These are phyloP conservation scores for Nakataea oryzae DNA, from an alignment of 2,329 filamentous ascomycete genomes.

Conservation along the genomic window DNA sequence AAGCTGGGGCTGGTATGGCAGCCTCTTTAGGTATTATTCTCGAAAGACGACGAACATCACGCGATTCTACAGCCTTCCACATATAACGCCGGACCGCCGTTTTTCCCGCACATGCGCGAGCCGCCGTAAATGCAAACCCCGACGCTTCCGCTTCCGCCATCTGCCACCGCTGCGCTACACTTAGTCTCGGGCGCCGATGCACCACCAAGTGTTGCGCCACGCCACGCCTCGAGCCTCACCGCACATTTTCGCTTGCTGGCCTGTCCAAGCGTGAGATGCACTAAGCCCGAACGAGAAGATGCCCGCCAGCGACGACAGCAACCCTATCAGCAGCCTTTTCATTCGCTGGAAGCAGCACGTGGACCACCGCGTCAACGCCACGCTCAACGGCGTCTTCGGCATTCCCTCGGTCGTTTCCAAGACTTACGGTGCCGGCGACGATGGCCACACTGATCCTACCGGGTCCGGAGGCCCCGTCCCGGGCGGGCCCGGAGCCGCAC, in stretches of 20 bases:
- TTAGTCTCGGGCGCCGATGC: neutral
- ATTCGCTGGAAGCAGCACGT: constrained; percentile 29
- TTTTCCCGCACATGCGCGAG: neutral
- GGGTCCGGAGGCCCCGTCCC: neutral
- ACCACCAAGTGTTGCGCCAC: neutral
- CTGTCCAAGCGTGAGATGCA: neutral
- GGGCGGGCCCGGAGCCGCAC: neutral
- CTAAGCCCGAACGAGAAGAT: constrained; percentile 4
- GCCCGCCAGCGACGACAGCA: constrained; percentile 13
- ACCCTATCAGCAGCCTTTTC: constrained; percentile 20
- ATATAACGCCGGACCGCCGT: neutral
- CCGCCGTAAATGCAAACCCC: no score
- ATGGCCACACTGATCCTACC: neutral
- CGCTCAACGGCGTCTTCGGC: constrained; percentile 17
- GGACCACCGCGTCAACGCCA: constrained; percentile 24
- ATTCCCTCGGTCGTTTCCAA: constrained; percentile 15
- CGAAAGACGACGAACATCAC: neutral
- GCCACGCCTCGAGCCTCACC: neutral
- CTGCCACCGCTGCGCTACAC: neutral
- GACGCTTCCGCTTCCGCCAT: neutral
- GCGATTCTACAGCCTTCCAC: neutral
- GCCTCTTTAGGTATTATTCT: no score
- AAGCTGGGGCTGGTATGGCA: neutral
- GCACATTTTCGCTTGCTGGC: neutral
- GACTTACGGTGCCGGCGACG: constrained; percentile 4